Evolutionary conservation across 805 yeast species (phyloP).

Genomic region (Nakazawaea wyomingensis): DNA sequence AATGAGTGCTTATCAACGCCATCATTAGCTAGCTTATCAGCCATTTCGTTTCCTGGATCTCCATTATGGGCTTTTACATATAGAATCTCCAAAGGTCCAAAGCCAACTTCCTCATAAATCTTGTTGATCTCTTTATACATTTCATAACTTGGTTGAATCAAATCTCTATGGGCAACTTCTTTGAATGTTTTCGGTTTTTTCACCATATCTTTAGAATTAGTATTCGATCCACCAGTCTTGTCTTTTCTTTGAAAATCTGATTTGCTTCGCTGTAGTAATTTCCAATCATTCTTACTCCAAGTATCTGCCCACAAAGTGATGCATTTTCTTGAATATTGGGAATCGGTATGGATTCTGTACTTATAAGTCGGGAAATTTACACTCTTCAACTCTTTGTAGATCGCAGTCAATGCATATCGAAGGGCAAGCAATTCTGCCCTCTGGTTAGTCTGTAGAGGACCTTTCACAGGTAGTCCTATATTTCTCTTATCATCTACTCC

Average conservation of each 20-base stretch:
- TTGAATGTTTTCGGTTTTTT: no score
- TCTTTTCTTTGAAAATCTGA: not conserved
- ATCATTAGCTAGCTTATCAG: constrained; percentile 68
- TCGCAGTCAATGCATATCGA: constrained; percentile 43
- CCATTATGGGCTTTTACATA: constrained; percentile 78
- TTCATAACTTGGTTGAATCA: constrained; percentile 32
- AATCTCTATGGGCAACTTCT: constrained; percentile 45
- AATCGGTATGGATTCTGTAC: constrained; percentile 60
- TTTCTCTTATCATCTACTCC: constrained; percentile 53
- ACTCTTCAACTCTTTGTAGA: constrained; percentile 28
- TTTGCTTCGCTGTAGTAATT: constrained; percentile 18
- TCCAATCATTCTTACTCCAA: constrained; percentile 60
- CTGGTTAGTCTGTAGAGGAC: constrained; percentile 62
- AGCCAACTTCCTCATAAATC: constrained; percentile 28
- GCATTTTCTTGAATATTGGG: constrained; percentile 56
- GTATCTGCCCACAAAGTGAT: constrained; percentile 50
- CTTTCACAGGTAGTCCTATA: constrained; percentile 45
- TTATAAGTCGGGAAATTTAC: constrained; percentile 15
- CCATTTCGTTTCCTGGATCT: constrained; percentile 64
- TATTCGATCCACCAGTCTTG: no score
- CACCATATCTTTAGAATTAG: no score
- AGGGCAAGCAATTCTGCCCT: constrained; percentile 76
- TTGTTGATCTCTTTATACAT: constrained; percentile 30
- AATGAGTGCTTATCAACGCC: constrained; percentile 39
- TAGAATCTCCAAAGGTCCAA: constrained; percentile 31